Conservation (phyloP, 257 asterid species). For the Leptodermis oblonga region DNA sequence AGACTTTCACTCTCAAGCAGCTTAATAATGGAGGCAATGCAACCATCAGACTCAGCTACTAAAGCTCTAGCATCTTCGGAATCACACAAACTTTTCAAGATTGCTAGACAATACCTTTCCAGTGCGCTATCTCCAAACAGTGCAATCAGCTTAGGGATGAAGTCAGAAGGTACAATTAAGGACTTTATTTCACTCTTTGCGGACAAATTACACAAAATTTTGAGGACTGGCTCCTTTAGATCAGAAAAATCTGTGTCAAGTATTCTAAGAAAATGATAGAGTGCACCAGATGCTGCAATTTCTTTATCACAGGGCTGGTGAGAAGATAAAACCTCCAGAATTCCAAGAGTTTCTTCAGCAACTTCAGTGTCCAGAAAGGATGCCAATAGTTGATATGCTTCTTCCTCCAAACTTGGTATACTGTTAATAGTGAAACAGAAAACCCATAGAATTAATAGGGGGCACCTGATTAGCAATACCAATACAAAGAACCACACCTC, state of each 20-base stretch:
- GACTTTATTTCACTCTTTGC: slow-evolving; percentile 30
- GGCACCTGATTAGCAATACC: background rate
- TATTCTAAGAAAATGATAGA: slow-evolving; percentile 37
- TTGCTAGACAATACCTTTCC: slow-evolving; percentile 38
- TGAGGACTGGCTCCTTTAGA: slow-evolving; percentile 51
- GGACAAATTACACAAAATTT: slow-evolving; percentile 47
- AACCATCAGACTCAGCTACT: slow-evolving; percentile 61
- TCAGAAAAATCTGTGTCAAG: slow-evolving; percentile 47
- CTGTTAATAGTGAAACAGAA: slow-evolving; percentile 35
- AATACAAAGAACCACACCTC: too few relatives aligned
- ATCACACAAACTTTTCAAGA: slow-evolving; percentile 47
- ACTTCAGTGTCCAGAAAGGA: slow-evolving; percentile 60
- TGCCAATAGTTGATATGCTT: slow-evolving; percentile 48
- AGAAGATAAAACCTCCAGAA: slow-evolving; percentile 49
- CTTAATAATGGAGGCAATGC: slow-evolving; percentile 48
- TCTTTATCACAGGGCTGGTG: slow-evolving; percentile 25
- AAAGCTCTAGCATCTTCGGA: slow-evolving; percentile 34
- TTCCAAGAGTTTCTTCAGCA: slow-evolving; percentile 53
- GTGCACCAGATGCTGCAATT: slow-evolving; percentile 52
- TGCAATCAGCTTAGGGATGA: slow-evolving; percentile 56
- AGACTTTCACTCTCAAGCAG: slow-evolving; percentile 51
- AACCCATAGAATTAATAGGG: slow-evolving; percentile 17
- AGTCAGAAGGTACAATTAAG: slow-evolving; percentile 27
- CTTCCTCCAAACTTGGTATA: slow-evolving; percentile 46
- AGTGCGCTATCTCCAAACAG: slow-evolving; percentile 34